Conservation (phyloP, 495 filamentous ascomycete species). For the Podospora comata region DNA sequence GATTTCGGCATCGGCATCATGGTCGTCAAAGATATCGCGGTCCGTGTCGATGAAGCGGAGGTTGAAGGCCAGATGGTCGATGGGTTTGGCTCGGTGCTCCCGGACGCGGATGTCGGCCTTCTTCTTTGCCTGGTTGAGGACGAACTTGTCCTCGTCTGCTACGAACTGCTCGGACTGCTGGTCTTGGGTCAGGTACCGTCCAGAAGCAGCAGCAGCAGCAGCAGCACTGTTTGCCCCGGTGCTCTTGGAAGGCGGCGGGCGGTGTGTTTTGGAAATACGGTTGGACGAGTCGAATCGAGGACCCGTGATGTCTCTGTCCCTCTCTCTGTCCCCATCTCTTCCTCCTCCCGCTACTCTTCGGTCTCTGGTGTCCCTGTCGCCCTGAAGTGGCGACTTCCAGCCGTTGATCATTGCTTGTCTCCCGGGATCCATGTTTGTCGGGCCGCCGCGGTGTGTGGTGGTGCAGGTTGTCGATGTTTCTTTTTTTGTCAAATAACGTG, state of each 20-base stretch:
- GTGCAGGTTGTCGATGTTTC: not conserved
- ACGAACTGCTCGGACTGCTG: constrained; percentile 83
- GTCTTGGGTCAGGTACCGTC: constrained; percentile 52
- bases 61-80: constrained; percentile 93
- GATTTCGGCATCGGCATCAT: constrained; percentile 67
- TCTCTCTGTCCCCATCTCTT: constrained; percentile 24
- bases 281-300: constrained; percentile 44
- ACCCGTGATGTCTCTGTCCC: constrained; percentile 41
- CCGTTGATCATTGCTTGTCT: constrained; percentile 49
- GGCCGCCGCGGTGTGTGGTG: not conserved
- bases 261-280: constrained; percentile 45
- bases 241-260: constrained; percentile 31
- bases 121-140: constrained; percentile 95
- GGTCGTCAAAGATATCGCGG: constrained; percentile 74
- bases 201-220: constrained; percentile 11
- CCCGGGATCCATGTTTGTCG: constrained; percentile 41
- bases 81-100: constrained; percentile 84
- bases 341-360: not conserved
- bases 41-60: constrained; percentile 84
- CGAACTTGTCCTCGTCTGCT: constrained; percentile 91
- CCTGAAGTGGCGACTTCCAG: constrained; percentile 33
- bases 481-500: constrained; percentile 2
- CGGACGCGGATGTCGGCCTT: constrained; percentile 97
- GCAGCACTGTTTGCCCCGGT: constrained; percentile 20
- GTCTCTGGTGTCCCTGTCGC: not conserved